Percentiles rank a stretch among this genome's conserved stretches.
phyloP scores from a whole-genome alignment of 2,329 filamentous ascomycete genomes.

The Zasmidium angulare region DNA sequence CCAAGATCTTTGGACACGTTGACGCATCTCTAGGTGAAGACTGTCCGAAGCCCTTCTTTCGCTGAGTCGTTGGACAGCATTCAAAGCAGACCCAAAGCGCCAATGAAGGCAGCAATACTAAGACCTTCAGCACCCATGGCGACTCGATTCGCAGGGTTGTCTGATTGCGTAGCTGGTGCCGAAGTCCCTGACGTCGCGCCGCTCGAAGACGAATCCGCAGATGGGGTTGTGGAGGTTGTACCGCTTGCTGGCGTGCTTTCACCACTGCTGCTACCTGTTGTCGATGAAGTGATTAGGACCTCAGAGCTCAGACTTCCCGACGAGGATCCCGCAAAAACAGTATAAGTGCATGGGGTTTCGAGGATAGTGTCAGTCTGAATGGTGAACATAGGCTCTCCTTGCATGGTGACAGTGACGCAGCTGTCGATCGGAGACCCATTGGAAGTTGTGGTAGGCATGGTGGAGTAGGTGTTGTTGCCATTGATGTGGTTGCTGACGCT shows the following conservation, averaged over 20 bases:
- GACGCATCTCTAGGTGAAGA: too few relatives aligned
- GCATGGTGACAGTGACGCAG: conserved; percentile 10
- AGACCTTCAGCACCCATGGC: neutral
- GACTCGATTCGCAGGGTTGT: neutral
- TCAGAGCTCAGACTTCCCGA: neutral
- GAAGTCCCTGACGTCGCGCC: neutral
- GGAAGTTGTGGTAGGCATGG: conserved; percentile 2
- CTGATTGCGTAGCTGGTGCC: neutral
- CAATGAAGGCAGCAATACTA: neutral
- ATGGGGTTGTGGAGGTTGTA: neutral
- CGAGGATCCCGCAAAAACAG: neutral
- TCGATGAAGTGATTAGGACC: neutral
- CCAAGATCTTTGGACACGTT: too few relatives aligned
- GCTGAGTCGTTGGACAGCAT: too few relatives aligned
- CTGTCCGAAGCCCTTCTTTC: too few relatives aligned
- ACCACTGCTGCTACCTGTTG: neutral
- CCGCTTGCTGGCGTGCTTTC: neutral
- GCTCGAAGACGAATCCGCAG: neutral
- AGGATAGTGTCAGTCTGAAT: conserved; percentile 23
- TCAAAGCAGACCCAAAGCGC: neutral
- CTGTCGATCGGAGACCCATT: neutral
- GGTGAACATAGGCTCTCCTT: conserved; percentile 15
- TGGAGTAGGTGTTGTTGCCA: neutral
- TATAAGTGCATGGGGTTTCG: conserved; percentile 9
- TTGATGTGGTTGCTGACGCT: conserved; percentile 8